Base-by-base conservation (phyloP, 306 rosid genomes). In the Corylus heterophylla region DNA sequence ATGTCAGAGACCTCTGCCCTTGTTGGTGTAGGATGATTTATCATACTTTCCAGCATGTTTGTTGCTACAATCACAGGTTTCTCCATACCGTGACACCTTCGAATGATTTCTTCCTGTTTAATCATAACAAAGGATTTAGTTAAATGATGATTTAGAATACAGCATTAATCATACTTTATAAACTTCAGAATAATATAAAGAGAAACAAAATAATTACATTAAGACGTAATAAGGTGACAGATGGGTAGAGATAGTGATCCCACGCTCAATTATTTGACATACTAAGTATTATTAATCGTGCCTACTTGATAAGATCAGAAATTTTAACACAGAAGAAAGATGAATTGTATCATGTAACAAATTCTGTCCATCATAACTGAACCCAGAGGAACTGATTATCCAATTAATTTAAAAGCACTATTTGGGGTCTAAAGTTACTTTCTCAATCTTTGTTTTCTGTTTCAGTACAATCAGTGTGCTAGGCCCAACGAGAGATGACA, bases 11-110 rank as follows among this genome's bases (percentile, higher is more conserved):
- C 99, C 86, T 95, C 99, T 50, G 99, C 98, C 82, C 98, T 92
- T 61, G 99, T 95, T 56, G 99, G 98, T 11, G 92, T 95, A 69
- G 99, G 98, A 84, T 95, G 99, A 86, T 61, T 78, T 61, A 95
- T 95, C 99, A 95, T 95, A 90, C 99, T 95, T 86, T 95, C 97
- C 83, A 95, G 89, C 99, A 95, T 95, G 86, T 95, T 95, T 74
- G 99, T 95, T 47, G 99, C 99, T 74, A 95, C 98, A 79, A 95
- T 95, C 31, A 93, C 98, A 3, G 99, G 98, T 87, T 95, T 95
- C 85, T 89, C 88, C 98, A 95, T 85, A 71, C 58, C 79, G 39
- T 37, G 93, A 68, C 99, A 95, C 83, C 98, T 90, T 88, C 85
- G 80, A 74, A 93, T 91, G 82, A 95, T 95, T 77, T 93, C 96